Evolutionary conservation across 1,139 yeast species (phyloP).

Genomic region (Geotrichum phurueaensis): DNA sequence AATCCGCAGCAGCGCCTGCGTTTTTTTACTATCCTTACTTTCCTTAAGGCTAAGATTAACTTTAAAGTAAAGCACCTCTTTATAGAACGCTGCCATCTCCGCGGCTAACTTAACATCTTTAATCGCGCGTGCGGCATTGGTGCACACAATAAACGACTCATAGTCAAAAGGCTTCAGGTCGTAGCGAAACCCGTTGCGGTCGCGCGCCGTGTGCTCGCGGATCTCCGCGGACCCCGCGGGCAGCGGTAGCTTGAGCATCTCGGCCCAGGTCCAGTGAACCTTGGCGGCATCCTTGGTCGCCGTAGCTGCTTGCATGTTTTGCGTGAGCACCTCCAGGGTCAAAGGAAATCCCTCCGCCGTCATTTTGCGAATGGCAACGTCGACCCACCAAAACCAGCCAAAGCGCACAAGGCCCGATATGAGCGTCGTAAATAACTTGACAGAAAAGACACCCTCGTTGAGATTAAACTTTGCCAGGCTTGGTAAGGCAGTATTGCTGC

Average conservation of each 20-base stretch:
- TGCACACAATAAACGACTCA: slow-evolving; percentile 11
- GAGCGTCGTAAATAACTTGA: slow-evolving; percentile 18
- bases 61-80: slow-evolving; percentile 1
- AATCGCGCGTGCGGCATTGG: slow-evolving; percentile 11
- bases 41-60: slow-evolving; percentile 4
- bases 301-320: slow-evolving; percentile 24
- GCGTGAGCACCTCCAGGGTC: slow-evolving; percentile 22
- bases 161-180: slow-evolving; percentile 12
- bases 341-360: slow-evolving; percentile 18
- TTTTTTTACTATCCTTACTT: not conserved
- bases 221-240: not conserved
- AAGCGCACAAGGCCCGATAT: slow-evolving; percentile 25
- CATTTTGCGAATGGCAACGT: slow-evolving; percentile 24
- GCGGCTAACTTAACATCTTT: not conserved
- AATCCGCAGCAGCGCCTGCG: not conserved
- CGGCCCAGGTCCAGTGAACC: slow-evolving; percentile 26
- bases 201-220: not conserved
- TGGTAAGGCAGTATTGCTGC: not conserved
- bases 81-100: slow-evolving; percentile 11
- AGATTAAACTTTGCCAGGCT: not conserved
- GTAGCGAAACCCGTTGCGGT: slow-evolving; percentile 8
- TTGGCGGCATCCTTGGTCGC: slow-evolving; percentile 21
- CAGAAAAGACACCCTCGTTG: slow-evolving; percentile 2
- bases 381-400: slow-evolving; percentile 23
- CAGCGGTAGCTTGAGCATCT: slow-evolving; percentile 14